Evolutionary conservation across 2,329 filamentous ascomycete species (phyloP), one percentile per base, ranked within the genome.

Genomic region (Aspergillus ibericus): DNA sequence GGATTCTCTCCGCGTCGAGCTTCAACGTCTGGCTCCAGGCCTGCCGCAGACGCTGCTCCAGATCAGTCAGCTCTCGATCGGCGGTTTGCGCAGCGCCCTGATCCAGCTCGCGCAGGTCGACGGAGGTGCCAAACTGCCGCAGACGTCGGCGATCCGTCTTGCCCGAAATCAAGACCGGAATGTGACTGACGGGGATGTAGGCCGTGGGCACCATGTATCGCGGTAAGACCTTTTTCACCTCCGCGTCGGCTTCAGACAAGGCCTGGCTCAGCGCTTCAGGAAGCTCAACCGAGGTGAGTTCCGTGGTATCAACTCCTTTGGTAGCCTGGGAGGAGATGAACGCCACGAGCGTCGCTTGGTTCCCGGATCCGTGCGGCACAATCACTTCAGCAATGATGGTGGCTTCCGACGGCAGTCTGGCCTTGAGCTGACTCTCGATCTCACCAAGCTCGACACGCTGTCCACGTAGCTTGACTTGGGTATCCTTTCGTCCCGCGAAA

Each of bases 351-450:
- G 66, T 72, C 3, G 68, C 57, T 44, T 74, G 70, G 2, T 67
- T 63, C 0, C 69, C 66, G 12, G 66, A 60, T 6, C 63, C 66
- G n/a, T 67, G 64, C 2, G 72, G 68, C 2, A 60, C 62, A 63
- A 84, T 79, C 12, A 84, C 80, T 62, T 84, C 82, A 2, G 76
- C 78, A 25, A 82, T 78, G 0, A 82, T 73, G 3, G 75, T 76
- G 10, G 68, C 58, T 6, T 70, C 67, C 1, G 68, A 58, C 6
- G 68, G 68, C n/a, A 75, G 58, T 38, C 66, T 59, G 12, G 62
- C 66, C 35, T 64, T 66, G 15, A 75, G 63, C 18, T 75, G 72
- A 57, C 70, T 71, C 58, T 79, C 76, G 6, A 78, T 72, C 55
- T 78, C 77, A 2, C 74, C 76, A 2, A 77, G 68, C 56, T 79